phyloP scores from a whole-genome alignment of 768 basidiomycete genomes.

The Boletellus sp. region DNA sequence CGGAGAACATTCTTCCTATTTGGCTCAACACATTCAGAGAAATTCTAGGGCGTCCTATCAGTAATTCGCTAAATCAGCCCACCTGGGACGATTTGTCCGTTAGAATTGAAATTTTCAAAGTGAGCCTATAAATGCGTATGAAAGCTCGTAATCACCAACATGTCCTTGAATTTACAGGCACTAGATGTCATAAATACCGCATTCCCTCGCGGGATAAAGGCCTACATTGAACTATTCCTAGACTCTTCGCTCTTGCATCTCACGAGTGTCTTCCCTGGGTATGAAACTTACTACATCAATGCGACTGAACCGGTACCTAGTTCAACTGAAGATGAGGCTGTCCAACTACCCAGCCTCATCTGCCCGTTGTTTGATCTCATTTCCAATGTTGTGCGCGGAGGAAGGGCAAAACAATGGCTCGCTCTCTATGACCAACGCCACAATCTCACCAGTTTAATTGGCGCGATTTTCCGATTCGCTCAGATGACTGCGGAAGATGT shows the following conservation, averaged over 20 bases:
- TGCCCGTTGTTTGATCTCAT: conserved; percentile 81
- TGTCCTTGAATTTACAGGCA: conserved; percentile 45
- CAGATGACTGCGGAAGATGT: conserved; percentile 93
- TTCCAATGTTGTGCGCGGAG: conserved; percentile 59
- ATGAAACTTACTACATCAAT: conserved; percentile 58
- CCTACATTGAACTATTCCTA: conserved; percentile 61
- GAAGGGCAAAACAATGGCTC: conserved; percentile 65
- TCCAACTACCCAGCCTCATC: conserved; percentile 74
- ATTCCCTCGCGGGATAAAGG: conserved; percentile 70
- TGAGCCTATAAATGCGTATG: conserved; percentile 28
- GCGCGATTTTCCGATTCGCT: conserved; percentile 60
- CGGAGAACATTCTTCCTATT: conserved; percentile 72
- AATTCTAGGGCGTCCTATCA: conserved; percentile 59
- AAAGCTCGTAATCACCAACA: conserved; percentile 1
- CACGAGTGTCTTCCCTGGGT: conserved; percentile 53
- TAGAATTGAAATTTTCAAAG: conserved; percentile 82
- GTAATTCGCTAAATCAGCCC: conserved; percentile 53
- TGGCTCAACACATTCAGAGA: conserved; percentile 92
- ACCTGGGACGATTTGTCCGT: conserved; percentile 84
- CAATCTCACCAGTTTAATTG: conserved; percentile 50
- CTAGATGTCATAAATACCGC: conserved; percentile 75
- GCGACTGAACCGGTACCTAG: conserved; percentile 52
- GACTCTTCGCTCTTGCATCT: conserved; percentile 57
- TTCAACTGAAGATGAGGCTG: conserved; percentile 70
- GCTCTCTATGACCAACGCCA: conserved; percentile 26